Evolutionary conservation across 805 yeast genomes (phyloP), one percentile per base, ranked within the genome.

Genomic region (Limtongia smithiae): DNA sequence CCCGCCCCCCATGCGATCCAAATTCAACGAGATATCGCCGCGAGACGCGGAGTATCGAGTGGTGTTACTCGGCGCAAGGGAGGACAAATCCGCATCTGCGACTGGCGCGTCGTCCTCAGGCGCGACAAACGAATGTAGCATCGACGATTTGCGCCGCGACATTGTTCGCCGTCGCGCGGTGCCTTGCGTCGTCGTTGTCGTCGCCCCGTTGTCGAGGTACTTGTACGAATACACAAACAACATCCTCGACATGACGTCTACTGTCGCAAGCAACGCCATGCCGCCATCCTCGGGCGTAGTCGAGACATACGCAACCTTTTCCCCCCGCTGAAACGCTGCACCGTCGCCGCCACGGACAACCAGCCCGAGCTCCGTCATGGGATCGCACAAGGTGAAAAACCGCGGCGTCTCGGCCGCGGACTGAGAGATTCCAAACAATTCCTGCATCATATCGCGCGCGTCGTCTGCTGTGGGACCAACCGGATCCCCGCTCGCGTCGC

Each of bases 321-420:
- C n/a, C n/a, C n/a, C n/a, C n/a, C n/a, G n/a, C n/a, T n/a, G n/a
- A n/a, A n/a, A n/a, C n/a, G n/a, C n/a, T n/a, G n/a, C n/a, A n/a
- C n/a, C n/a, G n/a, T n/a, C n/a, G n/a, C n/a, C n/a, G n/a, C n/a
- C n/a, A n/a, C 22, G 27, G 0, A 81, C 79, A 3, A 88, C 76
- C 3, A 79, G 69, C 2, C 95, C 88, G 48, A 85, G 73, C 3
- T 86, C 93, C 1, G 79, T 77, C 52, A 83, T 68, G 0, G 95
- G 91, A 62, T 86, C 94, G 1, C 81, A 73, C 50, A 88, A 63
- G 0, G 94, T 80, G 45, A 87, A 71, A 57, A 85, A 83, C 44
- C 70, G 66, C 2, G 62, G 64, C 22, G 47, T 48, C 31, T 27
- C 28, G 3, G 38, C 20, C 37, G 6, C 18, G n/a, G 28, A 18